Conservation (phyloP, 1,139 yeast genomes). For the Cylindricascospora bacillispora region DNA sequence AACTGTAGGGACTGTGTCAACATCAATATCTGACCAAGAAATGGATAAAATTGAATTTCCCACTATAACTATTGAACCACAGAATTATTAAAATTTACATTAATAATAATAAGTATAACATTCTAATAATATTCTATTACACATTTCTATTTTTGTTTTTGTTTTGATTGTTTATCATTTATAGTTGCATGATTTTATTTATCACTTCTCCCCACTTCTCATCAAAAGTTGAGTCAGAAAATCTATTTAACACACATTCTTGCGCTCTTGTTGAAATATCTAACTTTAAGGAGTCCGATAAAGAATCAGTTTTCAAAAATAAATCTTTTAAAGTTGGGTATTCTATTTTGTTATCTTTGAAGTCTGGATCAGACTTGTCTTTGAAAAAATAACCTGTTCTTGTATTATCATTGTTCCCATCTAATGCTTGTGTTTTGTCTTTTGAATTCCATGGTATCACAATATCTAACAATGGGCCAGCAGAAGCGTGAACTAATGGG, state of each 20-base stretch:
- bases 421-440: constrained; percentile 14
- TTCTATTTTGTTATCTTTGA: constrained; percentile 11
- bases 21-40: too few relatives aligned
- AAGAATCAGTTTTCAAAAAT: constrained; percentile 31
- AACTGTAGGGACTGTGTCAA: too few relatives aligned
- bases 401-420: constrained; percentile 14
- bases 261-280: constrained; percentile 41
- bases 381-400: constrained; percentile 69
- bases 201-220: constrained; percentile 57
- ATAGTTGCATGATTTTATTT: too few relatives aligned
- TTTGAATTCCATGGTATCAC: constrained; percentile 43
- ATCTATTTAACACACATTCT: constrained; percentile 41
- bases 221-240: constrained; percentile 56
- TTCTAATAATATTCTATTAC: too few relatives aligned
- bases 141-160: too few relatives aligned
- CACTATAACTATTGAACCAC: too few relatives aligned
- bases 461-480: constrained; percentile 87
- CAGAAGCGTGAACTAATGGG: constrained; percentile 86
- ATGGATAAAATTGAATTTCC: too few relatives aligned
- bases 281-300: constrained; percentile 30
- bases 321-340: constrained; percentile 37
- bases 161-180: too few relatives aligned
- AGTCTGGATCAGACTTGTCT: constrained; percentile 53
- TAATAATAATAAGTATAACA: too few relatives aligned
- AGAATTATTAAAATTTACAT: too few relatives aligned